Base-by-base conservation (phyloP, 2,329 filamentous ascomycete genomes). In the Aspergillus arachidicola region DNA sequence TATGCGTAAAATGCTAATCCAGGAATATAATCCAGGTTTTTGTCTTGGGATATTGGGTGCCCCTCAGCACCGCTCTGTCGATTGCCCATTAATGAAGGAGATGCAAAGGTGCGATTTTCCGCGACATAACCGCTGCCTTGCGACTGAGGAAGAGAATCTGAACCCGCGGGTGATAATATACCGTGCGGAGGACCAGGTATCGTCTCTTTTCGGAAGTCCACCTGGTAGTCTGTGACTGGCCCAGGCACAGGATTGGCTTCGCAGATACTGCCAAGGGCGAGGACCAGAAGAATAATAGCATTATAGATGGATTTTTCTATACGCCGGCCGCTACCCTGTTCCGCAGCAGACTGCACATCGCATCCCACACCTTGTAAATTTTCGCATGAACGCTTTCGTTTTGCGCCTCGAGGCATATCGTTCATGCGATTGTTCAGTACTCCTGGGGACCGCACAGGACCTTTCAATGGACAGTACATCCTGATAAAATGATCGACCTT, bases 1-100 rank as follows among this genome's bases (percentile, higher is more conserved):
- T 91, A 89, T 1, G 91, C 91, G 75, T 94, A 97, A 75, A 97
- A 97, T 34, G 93, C 91, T 62, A 98, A 81, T 0, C 95, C 95
- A 0, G 95, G 94, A 64, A 97, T 91, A 7, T 91, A 85, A 71
- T 98, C 93, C 57, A 95, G 84, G 73, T 96, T 97, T 69, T 86
- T 63, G 23, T 73, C 75, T 19, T 58, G 66, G 7, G 58, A 65
- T 34, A 50, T 59, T 58, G 59, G 55, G 16, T 53, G 64, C 23
- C 61, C 62, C 26, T 67, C 67, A 4, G 66, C 60, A 30, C 66
- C 66, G 55, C 60, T 70, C 46, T 26, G 46, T 5, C 64, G 63
- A 21, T 64, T 58, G 14, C 66, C 64, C n/a, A 59, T 60, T 11
- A 64, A 38, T 26, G 69, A 65, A 9, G 71, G 63, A 12, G 65